Evolutionary conservation across 768 basidiomycete species (phyloP), one percentile per base, ranked within the genome.

Genomic region (Clitopilus passeckerianus): DNA sequence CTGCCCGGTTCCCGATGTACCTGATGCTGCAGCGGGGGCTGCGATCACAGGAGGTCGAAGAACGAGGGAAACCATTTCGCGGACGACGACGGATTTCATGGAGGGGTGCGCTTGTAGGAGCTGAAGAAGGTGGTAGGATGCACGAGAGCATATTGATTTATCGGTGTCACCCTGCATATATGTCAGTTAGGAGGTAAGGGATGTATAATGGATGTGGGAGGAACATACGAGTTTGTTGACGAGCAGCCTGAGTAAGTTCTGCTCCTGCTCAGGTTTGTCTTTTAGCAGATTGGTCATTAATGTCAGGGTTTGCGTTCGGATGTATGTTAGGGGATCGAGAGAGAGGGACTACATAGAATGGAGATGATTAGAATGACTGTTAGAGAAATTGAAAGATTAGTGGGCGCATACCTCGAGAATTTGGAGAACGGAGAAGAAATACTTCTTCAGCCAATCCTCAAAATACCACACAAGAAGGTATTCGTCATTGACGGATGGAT

Each of bases 391-490:
- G 43, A 57, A 56, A 34, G 44, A 55, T 41, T 12, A 5, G 12
- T 1, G 1, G 37, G 33, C 50, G 66, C 77, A 46, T 43, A 90
- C 93, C 83, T 99, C 96, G 16, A 98, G 84, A 37, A 91, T 85
- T 70, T 96, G 92, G 2, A 98, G 81, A 37, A 97, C 72, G 1
- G 87, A 87, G 74, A 96, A 98, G 75, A 97, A 98, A 71, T 89
- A 98, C 63, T 94, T 95, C 74, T 99, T 99, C 54, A 98, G 71
- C 91, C 93, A 98, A 66, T 98, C 96, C 71, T 99, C 97, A 71
- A 97, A 98, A 61, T 89, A 89, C 88, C 91, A 98, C 2, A 89
- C 59, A 5, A 95, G 66, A 0, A 98, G 73, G 69, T 91, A 84
- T 56, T 84, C 78, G 59, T 95, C 90, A 0, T 88, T 86, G 27